phyloP scores from a whole-genome alignment of 148 eudicot genomes.

The Agrostemma githago region DNA sequence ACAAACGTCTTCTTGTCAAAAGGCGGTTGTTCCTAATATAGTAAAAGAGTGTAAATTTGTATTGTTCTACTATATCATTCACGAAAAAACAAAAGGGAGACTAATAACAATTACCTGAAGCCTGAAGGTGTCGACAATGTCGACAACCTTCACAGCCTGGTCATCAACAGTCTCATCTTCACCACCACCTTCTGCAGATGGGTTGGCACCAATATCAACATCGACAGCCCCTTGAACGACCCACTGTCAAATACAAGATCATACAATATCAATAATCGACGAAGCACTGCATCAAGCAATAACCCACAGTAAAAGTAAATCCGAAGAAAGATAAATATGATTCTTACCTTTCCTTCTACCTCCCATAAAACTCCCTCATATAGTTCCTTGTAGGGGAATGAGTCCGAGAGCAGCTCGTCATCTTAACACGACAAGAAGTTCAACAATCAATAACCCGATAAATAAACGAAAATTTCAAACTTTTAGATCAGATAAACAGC shows the following conservation, averaged over 20 bases:
- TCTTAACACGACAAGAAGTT: conserved; percentile 30
- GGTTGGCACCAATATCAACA: conserved; percentile 86
- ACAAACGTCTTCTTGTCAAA: conserved; percentile 46
- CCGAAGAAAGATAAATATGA: neutral
- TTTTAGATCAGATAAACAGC: neutral
- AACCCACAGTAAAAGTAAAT: neutral
- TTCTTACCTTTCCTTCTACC: conserved; percentile 55
- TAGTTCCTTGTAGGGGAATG: conserved; percentile 72
- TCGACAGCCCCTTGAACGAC: conserved; percentile 64
- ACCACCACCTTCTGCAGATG: conserved; percentile 80
- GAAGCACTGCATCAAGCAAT: neutral
- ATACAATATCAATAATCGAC: neutral
- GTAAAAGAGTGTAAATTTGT: too few relatives aligned
- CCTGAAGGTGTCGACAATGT: conserved; percentile 50
- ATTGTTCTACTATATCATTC: neutral
- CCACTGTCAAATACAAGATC: conserved; percentile 49
- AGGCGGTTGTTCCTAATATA: conserved; percentile 48
- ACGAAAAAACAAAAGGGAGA: neutral
- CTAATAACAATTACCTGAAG: conserved; percentile 31
- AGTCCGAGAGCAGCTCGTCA: conserved; percentile 88
- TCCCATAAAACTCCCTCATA: conserved; percentile 22
- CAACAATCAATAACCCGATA: neutral
- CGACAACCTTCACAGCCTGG: conserved; percentile 44
- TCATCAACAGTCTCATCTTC: conserved; percentile 53
- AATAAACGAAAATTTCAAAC: neutral